Percentiles rank a stretch among this genome's conserved stretches.
Conservation (phyloP, 306 rosid species). For the Acacia melanoxylon region DNA sequence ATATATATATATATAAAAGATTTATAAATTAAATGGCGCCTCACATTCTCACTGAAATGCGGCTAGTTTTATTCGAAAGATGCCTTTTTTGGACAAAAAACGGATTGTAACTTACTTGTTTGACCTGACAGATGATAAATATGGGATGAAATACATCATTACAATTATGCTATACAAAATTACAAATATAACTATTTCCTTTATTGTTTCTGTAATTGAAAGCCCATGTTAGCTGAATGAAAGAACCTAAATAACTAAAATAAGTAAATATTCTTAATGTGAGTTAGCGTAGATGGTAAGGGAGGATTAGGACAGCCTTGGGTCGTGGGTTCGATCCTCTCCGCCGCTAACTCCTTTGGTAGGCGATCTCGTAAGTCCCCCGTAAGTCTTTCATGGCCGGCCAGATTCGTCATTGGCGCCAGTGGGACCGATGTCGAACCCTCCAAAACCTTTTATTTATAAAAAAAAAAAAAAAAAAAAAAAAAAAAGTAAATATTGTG, state of each 20-base stretch:
- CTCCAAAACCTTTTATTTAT: too few species aligned
- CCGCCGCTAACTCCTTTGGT: too few species aligned
- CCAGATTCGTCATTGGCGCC: too few species aligned
- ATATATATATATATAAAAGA: background rate
- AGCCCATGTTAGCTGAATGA: constrained; percentile 25
- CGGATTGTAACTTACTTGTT: background rate
- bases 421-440: too few species aligned
- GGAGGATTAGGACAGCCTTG: too few species aligned
- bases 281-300: too few species aligned
- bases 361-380: too few species aligned
- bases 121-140: background rate
- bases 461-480: too few species aligned
- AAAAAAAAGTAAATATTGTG: background rate
- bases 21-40: background rate
- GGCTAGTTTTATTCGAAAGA: background rate
- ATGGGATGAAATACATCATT: background rate
- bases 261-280: background rate
- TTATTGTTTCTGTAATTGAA: constrained; percentile 1
- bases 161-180: background rate
- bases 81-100: background rate
- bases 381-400: too few species aligned
- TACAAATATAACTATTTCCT: background rate
- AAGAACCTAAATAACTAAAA: constrained; percentile 22
- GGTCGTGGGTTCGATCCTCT: too few species aligned
- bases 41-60: background rate